Conservation (phyloP, 225 moss, liverwort and hornwort genomes). For the Neckera pumila region DNA sequence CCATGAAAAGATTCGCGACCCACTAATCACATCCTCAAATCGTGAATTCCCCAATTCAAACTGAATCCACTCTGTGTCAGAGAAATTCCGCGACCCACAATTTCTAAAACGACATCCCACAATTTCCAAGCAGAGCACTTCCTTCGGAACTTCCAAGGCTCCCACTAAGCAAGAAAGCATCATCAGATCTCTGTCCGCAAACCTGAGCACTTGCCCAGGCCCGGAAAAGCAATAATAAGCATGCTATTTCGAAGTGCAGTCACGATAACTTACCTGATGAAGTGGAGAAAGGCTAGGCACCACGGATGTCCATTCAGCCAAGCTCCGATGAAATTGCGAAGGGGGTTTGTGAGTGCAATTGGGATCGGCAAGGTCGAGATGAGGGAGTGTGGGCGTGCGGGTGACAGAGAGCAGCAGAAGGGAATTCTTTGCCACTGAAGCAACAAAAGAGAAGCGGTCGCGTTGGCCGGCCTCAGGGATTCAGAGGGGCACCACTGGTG, state of each 20-base stretch:
- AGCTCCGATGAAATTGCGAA: background rate
- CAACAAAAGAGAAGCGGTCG: background rate
- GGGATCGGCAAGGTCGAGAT: background rate
- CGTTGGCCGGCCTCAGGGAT: slow-evolving; percentile 28
- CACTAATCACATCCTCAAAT: background rate
- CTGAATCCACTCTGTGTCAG: background rate
- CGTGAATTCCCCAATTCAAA: background rate
- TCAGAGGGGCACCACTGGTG: slow-evolving; percentile 4
- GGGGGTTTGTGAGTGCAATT: background rate
- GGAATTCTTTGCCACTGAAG: background rate
- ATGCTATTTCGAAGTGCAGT: background rate
- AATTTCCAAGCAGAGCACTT: background rate
- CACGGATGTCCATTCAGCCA: background rate
- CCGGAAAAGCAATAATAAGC: background rate
- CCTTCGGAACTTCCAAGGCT: background rate
- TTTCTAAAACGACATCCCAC: background rate
- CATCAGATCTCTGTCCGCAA: background rate
- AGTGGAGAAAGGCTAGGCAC: background rate
- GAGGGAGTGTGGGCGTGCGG: background rate
- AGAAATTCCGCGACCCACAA: background rate
- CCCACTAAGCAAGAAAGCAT: background rate
- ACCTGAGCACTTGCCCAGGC: background rate
- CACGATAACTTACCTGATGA: background rate
- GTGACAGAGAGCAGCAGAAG: background rate
- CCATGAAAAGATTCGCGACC: background rate